These are phyloP conservation scores for Umbelopsis sp. DNA, from an alignment of 371 early-diverging fungal genomes.

Conservation along the genomic window DNA sequence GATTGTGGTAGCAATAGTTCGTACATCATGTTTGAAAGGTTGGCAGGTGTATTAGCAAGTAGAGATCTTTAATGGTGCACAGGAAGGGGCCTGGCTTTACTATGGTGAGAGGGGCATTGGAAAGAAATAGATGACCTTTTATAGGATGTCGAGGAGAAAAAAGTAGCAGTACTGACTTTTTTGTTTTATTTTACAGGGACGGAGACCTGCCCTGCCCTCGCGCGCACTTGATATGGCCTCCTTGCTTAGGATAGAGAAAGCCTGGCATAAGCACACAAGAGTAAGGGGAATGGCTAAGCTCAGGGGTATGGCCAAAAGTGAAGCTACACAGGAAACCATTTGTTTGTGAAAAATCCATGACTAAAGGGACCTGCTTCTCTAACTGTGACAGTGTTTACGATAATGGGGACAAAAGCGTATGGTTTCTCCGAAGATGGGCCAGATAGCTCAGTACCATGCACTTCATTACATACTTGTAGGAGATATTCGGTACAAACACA, in stretches of 20 bases:
- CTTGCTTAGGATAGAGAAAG: not conserved
- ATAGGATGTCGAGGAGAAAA: not conserved
- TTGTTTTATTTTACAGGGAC: too few relatives aligned
- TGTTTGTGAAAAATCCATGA: constrained; percentile 4
- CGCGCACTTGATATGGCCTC: not conserved
- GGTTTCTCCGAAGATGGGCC: not conserved
- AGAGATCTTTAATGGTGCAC: not conserved
- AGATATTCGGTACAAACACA: not conserved
- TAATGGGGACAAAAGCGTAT: not conserved
- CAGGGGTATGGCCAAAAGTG: constrained; percentile 4
- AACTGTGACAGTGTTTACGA: not conserved
- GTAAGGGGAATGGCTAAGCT: constrained; percentile 21
- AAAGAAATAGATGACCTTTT: not conserved
- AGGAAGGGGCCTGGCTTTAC: not conserved
- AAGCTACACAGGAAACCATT: constrained; percentile 1
- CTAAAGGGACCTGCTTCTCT: not conserved
- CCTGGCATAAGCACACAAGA: constrained; percentile 18
- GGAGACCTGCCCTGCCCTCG: constrained; percentile 1
- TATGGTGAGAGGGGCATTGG: not conserved
- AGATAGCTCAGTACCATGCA: not conserved
- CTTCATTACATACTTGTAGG: not conserved
- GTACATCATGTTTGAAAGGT: constrained; percentile 17
- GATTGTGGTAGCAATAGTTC: constrained; percentile 11
- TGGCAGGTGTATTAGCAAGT: not conserved
- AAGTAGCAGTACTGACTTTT: too few relatives aligned